Conservation (phyloP, 345 rosid genomes). For the Leavenworthia alabamica region DNA sequence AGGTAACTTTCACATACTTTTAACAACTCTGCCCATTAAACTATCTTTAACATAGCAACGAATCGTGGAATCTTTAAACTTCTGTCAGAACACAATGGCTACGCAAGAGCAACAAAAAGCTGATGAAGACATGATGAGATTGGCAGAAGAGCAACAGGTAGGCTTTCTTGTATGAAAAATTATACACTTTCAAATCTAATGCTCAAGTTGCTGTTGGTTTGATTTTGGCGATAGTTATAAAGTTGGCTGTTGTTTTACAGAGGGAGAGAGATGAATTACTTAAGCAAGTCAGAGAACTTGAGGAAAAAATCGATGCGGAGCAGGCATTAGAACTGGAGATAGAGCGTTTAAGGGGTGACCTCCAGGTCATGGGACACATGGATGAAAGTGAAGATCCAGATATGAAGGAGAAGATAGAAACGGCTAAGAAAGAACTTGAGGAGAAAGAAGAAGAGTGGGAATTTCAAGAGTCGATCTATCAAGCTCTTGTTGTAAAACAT, state of each 20-base stretch:
- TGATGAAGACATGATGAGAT: conserved; percentile 41
- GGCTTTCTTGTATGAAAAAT: not conserved
- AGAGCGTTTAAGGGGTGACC: conserved; percentile 55
- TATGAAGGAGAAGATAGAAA: conserved; percentile 36
- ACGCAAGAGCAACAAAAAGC: conserved; percentile 67
- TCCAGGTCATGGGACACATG: conserved; percentile 65
- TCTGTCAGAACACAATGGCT: conserved; percentile 56
- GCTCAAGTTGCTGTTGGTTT: not conserved
- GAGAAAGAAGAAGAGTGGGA: conserved; percentile 55
- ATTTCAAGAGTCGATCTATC: conserved; percentile 34
- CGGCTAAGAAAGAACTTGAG: conserved; percentile 34
- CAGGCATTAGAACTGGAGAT: conserved; percentile 75
- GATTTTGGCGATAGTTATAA: not conserved
- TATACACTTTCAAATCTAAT: not conserved
- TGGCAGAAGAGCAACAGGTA: conserved; percentile 73
- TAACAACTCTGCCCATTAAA: not conserved
- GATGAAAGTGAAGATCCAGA: conserved; percentile 44
- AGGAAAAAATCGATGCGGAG: conserved; percentile 52
- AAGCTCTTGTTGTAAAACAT: conserved; percentile 25
- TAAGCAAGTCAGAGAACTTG: conserved; percentile 42
- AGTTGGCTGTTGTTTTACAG: conserved; percentile 35
- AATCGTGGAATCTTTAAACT: not conserved
- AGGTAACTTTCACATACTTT: conserved; percentile 36
- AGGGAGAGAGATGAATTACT: conserved; percentile 53
- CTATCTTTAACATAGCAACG: not conserved